These are phyloP conservation scores for Naumovozyma dairenensis DNA, from an alignment of 805 yeast species.

Conservation along the genomic window DNA sequence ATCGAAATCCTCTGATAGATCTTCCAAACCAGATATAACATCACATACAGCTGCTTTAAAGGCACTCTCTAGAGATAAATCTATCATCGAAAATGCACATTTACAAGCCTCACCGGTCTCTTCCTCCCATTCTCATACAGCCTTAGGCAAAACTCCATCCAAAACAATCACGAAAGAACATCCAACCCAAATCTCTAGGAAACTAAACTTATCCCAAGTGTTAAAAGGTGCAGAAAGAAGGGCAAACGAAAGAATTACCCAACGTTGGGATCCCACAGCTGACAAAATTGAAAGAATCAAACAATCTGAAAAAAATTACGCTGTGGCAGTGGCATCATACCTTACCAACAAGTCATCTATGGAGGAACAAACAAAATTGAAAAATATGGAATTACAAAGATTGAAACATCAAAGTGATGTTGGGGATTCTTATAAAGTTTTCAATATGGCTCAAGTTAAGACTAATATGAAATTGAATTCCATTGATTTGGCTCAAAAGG, in stretches of 20 bases:
- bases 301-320: background rate
- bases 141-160: background rate
- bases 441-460: background rate
- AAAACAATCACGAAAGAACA: background rate
- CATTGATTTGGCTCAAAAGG: background rate
- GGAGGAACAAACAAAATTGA: background rate
- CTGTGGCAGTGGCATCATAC: background rate
- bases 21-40: background rate
- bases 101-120: background rate
- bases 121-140: background rate
- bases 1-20: background rate
- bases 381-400: background rate
- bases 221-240: constrained; percentile 23
- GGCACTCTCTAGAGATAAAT: background rate
- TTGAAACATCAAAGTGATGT: background rate
- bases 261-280: constrained; percentile 10
- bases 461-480: background rate
- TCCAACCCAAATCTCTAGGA: constrained; percentile 7
- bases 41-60: background rate
- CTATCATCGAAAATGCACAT: background rate
- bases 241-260: constrained; percentile 20
- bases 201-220: constrained; percentile 21
- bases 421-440: background rate
- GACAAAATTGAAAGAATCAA: background rate
- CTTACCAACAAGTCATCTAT: background rate